Percentiles rank a stretch among this genome's conserved stretches.
These are phyloP conservation scores for Aureobasidium zeae DNA, from an alignment of 2,329 filamentous ascomycete species.

Conservation along the genomic window DNA sequence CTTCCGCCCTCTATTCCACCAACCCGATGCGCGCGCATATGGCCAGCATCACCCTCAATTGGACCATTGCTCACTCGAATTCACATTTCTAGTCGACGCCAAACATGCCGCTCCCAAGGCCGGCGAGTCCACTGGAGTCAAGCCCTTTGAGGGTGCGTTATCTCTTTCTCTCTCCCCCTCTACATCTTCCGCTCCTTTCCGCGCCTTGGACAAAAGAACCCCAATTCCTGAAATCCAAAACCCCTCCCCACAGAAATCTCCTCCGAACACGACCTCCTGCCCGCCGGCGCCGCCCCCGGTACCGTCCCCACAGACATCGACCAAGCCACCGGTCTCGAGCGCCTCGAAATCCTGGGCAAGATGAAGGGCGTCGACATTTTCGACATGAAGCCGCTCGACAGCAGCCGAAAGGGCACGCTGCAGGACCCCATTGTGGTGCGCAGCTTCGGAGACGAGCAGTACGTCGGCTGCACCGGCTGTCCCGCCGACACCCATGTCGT, in stretches of 20 bases:
- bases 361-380: constrained; percentile 98
- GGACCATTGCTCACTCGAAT: constrained; percentile 21
- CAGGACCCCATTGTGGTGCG: constrained; percentile 84
- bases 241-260: constrained; percentile 87
- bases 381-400: constrained; percentile 93
- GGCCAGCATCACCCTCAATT: constrained; percentile 1
- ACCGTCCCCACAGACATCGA: constrained; percentile 89
- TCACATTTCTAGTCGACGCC: constrained; percentile 24
- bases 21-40: constrained; percentile 16
- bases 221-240: too few relatives aligned
- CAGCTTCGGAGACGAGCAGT: constrained; percentile 92
- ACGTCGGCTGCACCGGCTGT: constrained; percentile 87
- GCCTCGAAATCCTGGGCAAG: constrained; percentile 97
- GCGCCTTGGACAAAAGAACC: too few relatives aligned
- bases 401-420: constrained; percentile 78
- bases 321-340: constrained; percentile 94
- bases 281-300: constrained; percentile 71
- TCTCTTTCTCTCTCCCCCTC: not conserved
- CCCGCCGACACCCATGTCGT: constrained; percentile 87
- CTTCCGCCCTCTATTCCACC: too few relatives aligned
- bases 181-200: not conserved
- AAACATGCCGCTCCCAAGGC: constrained; percentile 29
- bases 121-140: constrained; percentile 33
- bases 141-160: constrained; percentile 37
- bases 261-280: constrained; percentile 69